Base-by-base conservation (phyloP, 1,284 basidiomycete genomes). In the Cutaneotrichosporon arboriforme region DNA sequence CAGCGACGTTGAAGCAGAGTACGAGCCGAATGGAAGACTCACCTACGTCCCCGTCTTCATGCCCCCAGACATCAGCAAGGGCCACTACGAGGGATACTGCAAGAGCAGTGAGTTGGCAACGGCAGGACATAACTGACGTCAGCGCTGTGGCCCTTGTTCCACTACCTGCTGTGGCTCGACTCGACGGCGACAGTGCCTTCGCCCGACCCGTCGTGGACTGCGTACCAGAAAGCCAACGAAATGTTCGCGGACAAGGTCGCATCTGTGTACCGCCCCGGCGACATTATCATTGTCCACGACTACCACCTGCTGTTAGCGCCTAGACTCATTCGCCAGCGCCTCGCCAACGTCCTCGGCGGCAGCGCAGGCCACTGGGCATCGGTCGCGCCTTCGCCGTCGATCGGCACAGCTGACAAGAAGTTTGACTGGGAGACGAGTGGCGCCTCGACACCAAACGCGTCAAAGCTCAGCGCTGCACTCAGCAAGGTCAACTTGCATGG, bases 141-240 rank as follows among this genome's bases (percentile, higher is more conserved):
- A 43, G 15, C 64, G 90, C 83, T 99, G 47, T 99, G 94, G 94
- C 96, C 94, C 0, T 79, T 97, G 23, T 96, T 98, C 82, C 96
- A 98, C 78, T 98, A 98, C 73, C 82, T 98, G 54, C 85, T 97
- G 52, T 97, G 92, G 92, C 90, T 96, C 73, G 93, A 96, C 70
- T 90, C 77, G 36, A 77, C 76, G 39, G 70, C 74, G 57, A 68
- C 77, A 44, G 68, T 79, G 52, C 72, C 75, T 37, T 70, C 75
- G 42, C 77, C 78, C n/a, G 93, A 97, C 52, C 78, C 77, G 5
- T 82, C 90, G 65, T 98, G 92, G 80, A 81, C 85, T 15, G 83
- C 85, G 39, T 97, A 96, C 76, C 81, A 85, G 62, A 80, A 84
- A 50, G 90, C 88, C 52, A 97, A 97, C 75, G 81, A 84, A 48